Evolutionary conservation across 73 alveolate genomes (phyloP).

Genomic region (Halteria grandinella): DNA sequence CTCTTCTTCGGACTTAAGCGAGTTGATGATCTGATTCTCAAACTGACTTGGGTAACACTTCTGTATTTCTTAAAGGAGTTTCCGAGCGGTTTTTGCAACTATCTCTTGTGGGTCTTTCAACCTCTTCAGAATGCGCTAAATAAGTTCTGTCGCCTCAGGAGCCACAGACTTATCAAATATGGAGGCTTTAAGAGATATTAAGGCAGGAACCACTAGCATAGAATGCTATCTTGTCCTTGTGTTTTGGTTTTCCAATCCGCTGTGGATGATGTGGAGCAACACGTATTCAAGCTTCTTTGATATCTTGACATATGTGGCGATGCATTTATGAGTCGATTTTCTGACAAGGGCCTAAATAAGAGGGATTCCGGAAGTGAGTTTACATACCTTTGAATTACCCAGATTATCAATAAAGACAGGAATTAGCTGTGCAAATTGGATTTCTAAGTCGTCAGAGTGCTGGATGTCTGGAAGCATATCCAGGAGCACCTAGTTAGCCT

Average conservation of each 20-base stretch:
- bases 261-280: conserved; percentile 11
- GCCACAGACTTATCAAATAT: conserved; percentile 30
- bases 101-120: conserved; percentile 58
- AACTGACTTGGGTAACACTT: conserved; percentile 54
- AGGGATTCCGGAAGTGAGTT: neutral
- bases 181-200: conserved; percentile 54
- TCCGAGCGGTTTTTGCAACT: conserved; percentile 67
- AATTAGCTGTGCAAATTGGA: conserved; percentile 42
- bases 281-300: conserved; percentile 64
- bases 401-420: conserved; percentile 67
- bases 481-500: conserved; percentile 36
- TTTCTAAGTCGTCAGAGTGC: conserved; percentile 56
- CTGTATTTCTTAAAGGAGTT: conserved; percentile 54
- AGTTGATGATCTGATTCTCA: neutral
- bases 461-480: conserved; percentile 59
- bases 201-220: conserved; percentile 74
- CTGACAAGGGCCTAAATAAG: conserved; percentile 56
- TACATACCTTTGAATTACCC: conserved; percentile 66
- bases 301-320: conserved; percentile 71
- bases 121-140: conserved; percentile 28
- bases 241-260: conserved; percentile 41
- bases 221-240: conserved; percentile 72
- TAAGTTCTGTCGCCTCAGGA: conserved; percentile 21
- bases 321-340: conserved; percentile 68
- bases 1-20: conserved; percentile 28